phyloP scores from a whole-genome alignment of 768 basidiomycete genomes.

The Mycena chlorophos region DNA sequence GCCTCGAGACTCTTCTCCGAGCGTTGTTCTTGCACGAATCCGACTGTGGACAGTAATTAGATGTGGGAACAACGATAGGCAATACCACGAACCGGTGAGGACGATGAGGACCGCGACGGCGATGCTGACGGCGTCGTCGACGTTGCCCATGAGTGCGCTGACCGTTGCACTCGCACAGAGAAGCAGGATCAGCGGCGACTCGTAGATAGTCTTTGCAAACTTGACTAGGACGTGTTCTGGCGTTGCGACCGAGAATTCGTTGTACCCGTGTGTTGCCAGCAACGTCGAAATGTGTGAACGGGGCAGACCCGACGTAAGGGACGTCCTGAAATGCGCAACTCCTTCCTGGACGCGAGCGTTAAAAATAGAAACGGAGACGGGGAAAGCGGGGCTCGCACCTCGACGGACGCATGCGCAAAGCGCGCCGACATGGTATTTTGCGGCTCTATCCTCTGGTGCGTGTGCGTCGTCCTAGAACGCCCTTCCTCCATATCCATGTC shows the following conservation, averaged over 20 bases:
- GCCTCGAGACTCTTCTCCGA: constrained; percentile 95
- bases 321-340: constrained; percentile 67
- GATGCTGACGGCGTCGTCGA: constrained; percentile 93
- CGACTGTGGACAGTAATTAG: constrained; percentile 52
- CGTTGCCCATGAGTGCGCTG: constrained; percentile 91
- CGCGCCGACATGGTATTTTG: constrained; percentile 64
- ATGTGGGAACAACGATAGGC: background rate
- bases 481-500: constrained; percentile 39
- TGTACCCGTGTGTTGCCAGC: constrained; percentile 76
- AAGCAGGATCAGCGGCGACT: constrained; percentile 88
- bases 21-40: constrained; percentile 92
- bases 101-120: constrained; percentile 91
- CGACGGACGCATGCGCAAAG: constrained; percentile 65
- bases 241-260: constrained; percentile 86
- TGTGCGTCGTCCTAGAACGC: constrained; percentile 36
- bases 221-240: constrained; percentile 83
- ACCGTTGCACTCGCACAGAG: constrained; percentile 88
- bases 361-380: constrained; percentile 3
- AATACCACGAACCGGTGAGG: constrained; percentile 69
- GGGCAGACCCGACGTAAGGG: constrained; percentile 60
- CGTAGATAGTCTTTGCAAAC: constrained; percentile 94
- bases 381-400: constrained; percentile 47
- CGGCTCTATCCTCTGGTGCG: constrained; percentile 32
- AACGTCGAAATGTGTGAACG: constrained; percentile 62
- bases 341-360: constrained; percentile 56